Base-by-base conservation (phyloP, 2,329 filamentous ascomycete genomes). In the Cladosporium oxysporum region DNA sequence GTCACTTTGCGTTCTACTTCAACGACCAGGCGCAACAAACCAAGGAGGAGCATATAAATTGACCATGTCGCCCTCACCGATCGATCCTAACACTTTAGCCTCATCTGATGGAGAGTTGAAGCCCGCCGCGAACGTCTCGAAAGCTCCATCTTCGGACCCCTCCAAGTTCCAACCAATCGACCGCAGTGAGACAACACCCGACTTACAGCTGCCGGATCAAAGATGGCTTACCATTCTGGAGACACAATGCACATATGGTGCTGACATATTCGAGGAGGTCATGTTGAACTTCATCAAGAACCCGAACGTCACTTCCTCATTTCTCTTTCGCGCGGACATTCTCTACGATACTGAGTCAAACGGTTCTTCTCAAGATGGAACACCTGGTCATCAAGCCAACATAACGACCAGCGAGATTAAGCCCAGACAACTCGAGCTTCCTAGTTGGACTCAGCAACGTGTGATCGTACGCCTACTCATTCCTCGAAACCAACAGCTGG, bases 271-370 rank as follows among this genome's bases (percentile, higher is more conserved):
- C 75, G 79, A 83, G 66, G 77, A 83, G 49, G 88, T 91, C 59
- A 91, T 92, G 87, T 79, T 87, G 71, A 92, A 93, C 72, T 81
- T 93, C 65, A 85, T 94, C 69, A 85, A 85, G 70, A 93, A 94
- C 72, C 91, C 91, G 0, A 94, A 95, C 70, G 83, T 92, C 77
- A 92, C 92, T 69, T 91, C 90, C 0, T 88, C 85, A 18, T 91
- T 90, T 84, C 82, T 95, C 1, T 91, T 93, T 72, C 87, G 91
- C 33, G 91, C 91, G 57, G 91, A 95, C 72, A 88, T 94, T 29
- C 82, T 91, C 29, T 84, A 86, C 66, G 85, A 89, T 69, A 80
- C 78, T 65, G 66, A 74, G 26, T 18, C n/a, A 16, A 41, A 44
- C n/a, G 3, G 16, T 12, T 14, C 37, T 10, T 16, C 26, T 26